phyloP scores from a whole-genome alignment of 805 yeast genomes.

The Lipomyces anomalus region DNA sequence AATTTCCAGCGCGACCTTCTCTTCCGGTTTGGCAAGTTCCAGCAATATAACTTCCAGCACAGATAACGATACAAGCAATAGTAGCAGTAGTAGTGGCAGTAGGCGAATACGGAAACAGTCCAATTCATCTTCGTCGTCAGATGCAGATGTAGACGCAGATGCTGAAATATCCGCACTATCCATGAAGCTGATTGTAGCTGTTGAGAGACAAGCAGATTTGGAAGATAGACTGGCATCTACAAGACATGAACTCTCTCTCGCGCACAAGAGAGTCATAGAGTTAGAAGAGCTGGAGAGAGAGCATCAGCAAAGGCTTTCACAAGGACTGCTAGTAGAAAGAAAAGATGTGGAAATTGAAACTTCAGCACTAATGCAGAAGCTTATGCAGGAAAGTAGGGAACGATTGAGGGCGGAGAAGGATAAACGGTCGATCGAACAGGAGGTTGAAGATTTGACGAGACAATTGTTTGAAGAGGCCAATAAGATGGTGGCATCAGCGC shows the following conservation, averaged over 20 bases:
- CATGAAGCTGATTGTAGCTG: slow-evolving; percentile 26
- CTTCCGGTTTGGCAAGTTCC: neutral
- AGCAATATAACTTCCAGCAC: too few species aligned
- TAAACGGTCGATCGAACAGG: slow-evolving; percentile 55
- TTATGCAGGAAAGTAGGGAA: slow-evolving; percentile 34
- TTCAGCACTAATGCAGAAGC: slow-evolving; percentile 33
- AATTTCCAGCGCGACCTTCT: neutral
- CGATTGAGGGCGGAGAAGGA: slow-evolving; percentile 49
- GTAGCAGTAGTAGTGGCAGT: too few species aligned
- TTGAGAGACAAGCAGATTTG: slow-evolving; percentile 28
- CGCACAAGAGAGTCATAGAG: slow-evolving; percentile 8
- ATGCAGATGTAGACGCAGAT: neutral
- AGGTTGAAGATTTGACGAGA: slow-evolving; percentile 73
- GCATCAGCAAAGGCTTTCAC: slow-evolving; percentile 7
- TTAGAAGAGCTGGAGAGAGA: slow-evolving; percentile 14
- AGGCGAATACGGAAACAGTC: neutral
- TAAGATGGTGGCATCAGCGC: slow-evolving; percentile 73
- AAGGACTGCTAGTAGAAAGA: slow-evolving; percentile 29
- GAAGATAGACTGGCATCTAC: slow-evolving; percentile 25
- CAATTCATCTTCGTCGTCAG: neutral
- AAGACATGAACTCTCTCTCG: slow-evolving; percentile 13
- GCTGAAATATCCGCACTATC: slow-evolving; percentile 25
- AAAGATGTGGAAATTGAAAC: slow-evolving; percentile 28
- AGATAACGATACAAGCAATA: too few species aligned
- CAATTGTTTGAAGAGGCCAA: slow-evolving; percentile 80